Evolutionary conservation across 441 rosid genomes (phyloP).

Genomic region (Jatropha multifida): DNA sequence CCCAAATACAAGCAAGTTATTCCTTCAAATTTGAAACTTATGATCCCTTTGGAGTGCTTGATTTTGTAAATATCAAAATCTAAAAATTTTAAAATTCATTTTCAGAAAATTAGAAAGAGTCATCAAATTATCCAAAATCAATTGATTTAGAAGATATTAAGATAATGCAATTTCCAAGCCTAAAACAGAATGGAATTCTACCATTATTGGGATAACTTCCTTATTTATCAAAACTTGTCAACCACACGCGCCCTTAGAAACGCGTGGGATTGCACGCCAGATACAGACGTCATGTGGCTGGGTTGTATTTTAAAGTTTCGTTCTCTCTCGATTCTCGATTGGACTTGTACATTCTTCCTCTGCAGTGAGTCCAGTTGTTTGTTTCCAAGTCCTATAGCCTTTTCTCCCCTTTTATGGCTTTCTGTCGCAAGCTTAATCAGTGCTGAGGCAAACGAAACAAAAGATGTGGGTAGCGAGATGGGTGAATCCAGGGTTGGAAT

Average conservation of each 20-base stretch:
- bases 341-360: background rate
- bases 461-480: slow-evolving; percentile 36
- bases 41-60: too few relatives aligned
- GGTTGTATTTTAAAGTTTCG: background rate
- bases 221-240: too few relatives aligned
- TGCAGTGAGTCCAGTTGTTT: background rate
- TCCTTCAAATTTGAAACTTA: too few relatives aligned
- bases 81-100: too few relatives aligned
- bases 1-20: too few relatives aligned
- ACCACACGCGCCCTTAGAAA: background rate
- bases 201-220: too few relatives aligned
- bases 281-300: slow-evolving; percentile 1
- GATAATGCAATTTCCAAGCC: too few relatives aligned
- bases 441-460: background rate
- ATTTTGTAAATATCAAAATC: too few relatives aligned
- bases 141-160: too few relatives aligned
- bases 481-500: slow-evolving; percentile 24
- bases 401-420: background rate
- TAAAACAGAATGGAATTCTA: too few relatives aligned
- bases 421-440: background rate
- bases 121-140: too few relatives aligned
- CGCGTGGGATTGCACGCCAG: slow-evolving; percentile 3
- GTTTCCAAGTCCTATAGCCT: background rate
- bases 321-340: background rate
- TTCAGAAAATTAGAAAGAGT: too few relatives aligned